phyloP scores from a whole-genome alignment of 2,329 filamentous ascomycete genomes.

The Colletotrichum trifolii region DNA sequence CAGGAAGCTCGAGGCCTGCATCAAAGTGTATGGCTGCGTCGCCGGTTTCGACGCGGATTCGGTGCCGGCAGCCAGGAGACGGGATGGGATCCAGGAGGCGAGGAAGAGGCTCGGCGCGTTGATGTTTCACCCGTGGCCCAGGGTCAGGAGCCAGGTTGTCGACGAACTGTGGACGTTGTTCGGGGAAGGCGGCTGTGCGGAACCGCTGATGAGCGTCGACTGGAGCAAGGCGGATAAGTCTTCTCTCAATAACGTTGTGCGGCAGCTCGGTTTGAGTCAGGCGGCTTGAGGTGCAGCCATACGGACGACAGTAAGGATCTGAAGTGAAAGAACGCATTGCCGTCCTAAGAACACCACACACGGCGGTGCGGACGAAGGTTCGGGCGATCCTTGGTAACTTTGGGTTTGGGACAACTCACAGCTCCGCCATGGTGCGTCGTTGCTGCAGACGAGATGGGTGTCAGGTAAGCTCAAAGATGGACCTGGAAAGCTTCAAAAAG shows the following conservation, averaged over 20 bases:
- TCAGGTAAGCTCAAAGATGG: too few relatives aligned
- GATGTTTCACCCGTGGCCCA: slow-evolving; percentile 85
- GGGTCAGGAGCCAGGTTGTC: slow-evolving; percentile 69
- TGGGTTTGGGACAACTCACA: too few relatives aligned
- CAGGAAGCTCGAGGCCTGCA: slow-evolving; percentile 81
- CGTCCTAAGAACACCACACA: too few relatives aligned
- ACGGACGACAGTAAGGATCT: background rate
- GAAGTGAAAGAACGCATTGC: too few relatives aligned
- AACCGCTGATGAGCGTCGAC: slow-evolving; percentile 62
- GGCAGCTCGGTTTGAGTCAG: slow-evolving; percentile 54
- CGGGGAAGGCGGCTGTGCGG: slow-evolving; percentile 43
- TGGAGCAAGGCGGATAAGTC: slow-evolving; percentile 66
- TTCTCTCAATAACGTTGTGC: slow-evolving; percentile 55
- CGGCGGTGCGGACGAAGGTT: too few relatives aligned
- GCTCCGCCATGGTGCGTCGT: too few relatives aligned
- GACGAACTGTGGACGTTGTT: slow-evolving; percentile 69
- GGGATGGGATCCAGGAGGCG: slow-evolving; percentile 64
- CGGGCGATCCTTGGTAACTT: too few relatives aligned
- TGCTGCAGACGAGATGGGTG: too few relatives aligned
- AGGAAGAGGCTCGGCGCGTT: slow-evolving; percentile 77
- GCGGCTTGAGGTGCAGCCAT: background rate
- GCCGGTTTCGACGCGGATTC: slow-evolving; percentile 50
- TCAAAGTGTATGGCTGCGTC: slow-evolving; percentile 82
- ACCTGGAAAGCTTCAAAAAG: too few relatives aligned
- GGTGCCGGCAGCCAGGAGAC: slow-evolving; percentile 42